Evolutionary conservation across 1,284 basidiomycete genomes (phyloP), one percentile per base, ranked within the genome.

Genomic region (Thecaphora thlaspeos): DNA sequence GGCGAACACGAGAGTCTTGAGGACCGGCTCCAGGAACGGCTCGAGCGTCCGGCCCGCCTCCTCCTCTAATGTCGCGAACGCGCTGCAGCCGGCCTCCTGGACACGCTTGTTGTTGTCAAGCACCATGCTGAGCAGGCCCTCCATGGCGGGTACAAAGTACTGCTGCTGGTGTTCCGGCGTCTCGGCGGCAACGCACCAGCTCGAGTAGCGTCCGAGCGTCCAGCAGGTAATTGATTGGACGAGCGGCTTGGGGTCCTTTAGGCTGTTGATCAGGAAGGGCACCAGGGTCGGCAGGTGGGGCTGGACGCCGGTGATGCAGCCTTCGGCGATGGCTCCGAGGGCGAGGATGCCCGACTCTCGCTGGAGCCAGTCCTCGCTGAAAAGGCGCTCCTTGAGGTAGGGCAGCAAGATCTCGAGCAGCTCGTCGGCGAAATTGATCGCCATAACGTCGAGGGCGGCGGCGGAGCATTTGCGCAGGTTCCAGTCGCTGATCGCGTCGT

Each of bases 161-260:
- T 84, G 84, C 56, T 84, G 87, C 81, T 88, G 89, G 80, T 96
- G 91, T 64, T 93, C 91, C 86, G 87, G 26, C 84, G 88, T 61
- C 84, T 79, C 83, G 23, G 87, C 85, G 10, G 88, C 89, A 66
- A 84, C 81, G 49, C 89, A 91, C 95, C 95, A 98, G 74, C 88
- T 90, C 34, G 94, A 91, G 80, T 99, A 99, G 44, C 95, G 87
- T n/a, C 94, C 93, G 15, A 99, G 83, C 0, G 94, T 97, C 95
- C 95, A 99, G 79, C 95, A 99, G 17, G 94, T 92, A 78, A 99
- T 99, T 14, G 93, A 96, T 48, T 95, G 88, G 8, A 99, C 91
- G 28, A 98, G 85, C 30, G 95, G 94, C 88, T 97, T 97, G 44
- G 89, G 82, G 80, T 98, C 92, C 65, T 87, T 88, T 53, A 99